phyloP scores from a whole-genome alignment of 805 yeast genomes.

The Hyphopichia homilentoma region DNA sequence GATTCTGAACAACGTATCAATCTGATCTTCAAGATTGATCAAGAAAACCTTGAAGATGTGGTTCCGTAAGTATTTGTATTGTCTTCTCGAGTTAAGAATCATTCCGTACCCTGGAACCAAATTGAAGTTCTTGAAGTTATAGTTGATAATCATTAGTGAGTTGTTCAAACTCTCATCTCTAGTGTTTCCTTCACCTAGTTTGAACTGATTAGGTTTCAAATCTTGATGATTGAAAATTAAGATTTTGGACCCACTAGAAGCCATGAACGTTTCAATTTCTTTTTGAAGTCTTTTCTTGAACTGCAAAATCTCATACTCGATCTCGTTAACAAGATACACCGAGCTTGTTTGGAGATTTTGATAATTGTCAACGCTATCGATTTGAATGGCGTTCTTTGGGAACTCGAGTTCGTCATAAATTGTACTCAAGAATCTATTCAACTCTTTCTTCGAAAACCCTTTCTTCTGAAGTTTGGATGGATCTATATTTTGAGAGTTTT shows the following conservation, averaged over 20 bases:
- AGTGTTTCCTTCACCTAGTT: constrained; percentile 20
- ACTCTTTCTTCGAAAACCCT: constrained; percentile 3
- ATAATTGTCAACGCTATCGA: constrained; percentile 28
- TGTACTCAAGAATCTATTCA: constrained; percentile 12
- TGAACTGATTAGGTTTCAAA: constrained; percentile 28
- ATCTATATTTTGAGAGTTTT: constrained; percentile 14
- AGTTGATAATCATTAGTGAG: constrained; percentile 16
- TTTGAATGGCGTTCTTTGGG: constrained; percentile 22
- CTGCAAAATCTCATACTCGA: constrained; percentile 25
- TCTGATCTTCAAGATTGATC: constrained; percentile 35
- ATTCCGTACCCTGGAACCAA: constrained; percentile 32
- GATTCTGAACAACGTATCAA: constrained; percentile 32
- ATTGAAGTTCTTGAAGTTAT: constrained; percentile 28
- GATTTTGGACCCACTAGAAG: constrained; percentile 14
- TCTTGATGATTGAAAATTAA: constrained; percentile 19
- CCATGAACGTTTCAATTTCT: constrained; percentile 25
- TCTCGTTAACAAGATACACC: constrained; percentile 2
- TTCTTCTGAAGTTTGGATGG: constrained; percentile 10
- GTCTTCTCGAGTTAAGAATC: constrained; percentile 18
- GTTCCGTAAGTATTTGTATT: constrained; percentile 19
- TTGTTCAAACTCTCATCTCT: constrained; percentile 4
- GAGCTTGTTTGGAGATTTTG: constrained; percentile 8
- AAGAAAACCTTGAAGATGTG: constrained; percentile 35
- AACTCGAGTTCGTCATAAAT: constrained; percentile 18
- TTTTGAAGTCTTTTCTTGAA: constrained; percentile 27